Percentiles rank a stretch among this genome's conserved stretches.
These are phyloP conservation scores for Macrolepiota fuliginosa DNA, from an alignment of 768 basidiomycete species.

Conservation along the genomic window DNA sequence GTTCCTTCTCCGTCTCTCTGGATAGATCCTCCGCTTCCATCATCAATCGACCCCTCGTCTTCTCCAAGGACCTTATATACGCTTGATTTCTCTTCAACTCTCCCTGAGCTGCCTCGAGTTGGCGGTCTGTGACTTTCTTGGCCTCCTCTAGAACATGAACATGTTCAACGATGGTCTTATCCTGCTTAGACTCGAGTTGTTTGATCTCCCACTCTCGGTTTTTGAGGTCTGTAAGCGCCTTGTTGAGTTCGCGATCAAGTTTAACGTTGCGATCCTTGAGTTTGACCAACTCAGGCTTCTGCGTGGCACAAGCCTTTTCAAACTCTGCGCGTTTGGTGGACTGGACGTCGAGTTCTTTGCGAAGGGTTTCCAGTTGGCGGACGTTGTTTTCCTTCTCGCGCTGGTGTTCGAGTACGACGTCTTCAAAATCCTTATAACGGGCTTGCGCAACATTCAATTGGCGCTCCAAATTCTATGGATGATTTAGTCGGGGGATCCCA, in stretches of 20 bases:
- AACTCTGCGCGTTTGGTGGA: slow-evolving; percentile 68
- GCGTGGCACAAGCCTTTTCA: slow-evolving; percentile 59
- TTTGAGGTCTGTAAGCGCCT: slow-evolving; percentile 77
- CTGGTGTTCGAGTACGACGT: slow-evolving; percentile 80
- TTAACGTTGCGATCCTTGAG: slow-evolving; percentile 69
- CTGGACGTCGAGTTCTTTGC: slow-evolving; percentile 76
- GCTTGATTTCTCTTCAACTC: slow-evolving; percentile 73
- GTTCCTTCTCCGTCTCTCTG: slow-evolving; percentile 71
- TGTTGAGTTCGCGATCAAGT: slow-evolving; percentile 78
- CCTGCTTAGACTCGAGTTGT: slow-evolving; percentile 81
- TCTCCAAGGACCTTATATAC: slow-evolving; percentile 85
- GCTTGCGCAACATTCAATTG: slow-evolving; percentile 69
- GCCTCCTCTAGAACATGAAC: slow-evolving; percentile 96
- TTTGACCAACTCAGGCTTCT: slow-evolving; percentile 68
- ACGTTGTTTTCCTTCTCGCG: slow-evolving; percentile 74
- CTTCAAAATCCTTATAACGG: slow-evolving; percentile 86
- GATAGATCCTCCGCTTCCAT: slow-evolving; percentile 82
- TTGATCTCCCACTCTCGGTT: slow-evolving; percentile 83
- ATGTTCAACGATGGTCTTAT: slow-evolving; percentile 99
- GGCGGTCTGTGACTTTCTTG: slow-evolving; percentile 90
- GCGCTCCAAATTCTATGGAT: slow-evolving; percentile 65
- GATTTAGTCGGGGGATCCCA: neutral
- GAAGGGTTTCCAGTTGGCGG: slow-evolving; percentile 66
- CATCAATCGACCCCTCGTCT: slow-evolving; percentile 68
- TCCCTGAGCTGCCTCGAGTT: slow-evolving; percentile 76